Conservation (phyloP, 2,329 filamentous ascomycete genomes). For the Fusarium haematococcum region DNA sequence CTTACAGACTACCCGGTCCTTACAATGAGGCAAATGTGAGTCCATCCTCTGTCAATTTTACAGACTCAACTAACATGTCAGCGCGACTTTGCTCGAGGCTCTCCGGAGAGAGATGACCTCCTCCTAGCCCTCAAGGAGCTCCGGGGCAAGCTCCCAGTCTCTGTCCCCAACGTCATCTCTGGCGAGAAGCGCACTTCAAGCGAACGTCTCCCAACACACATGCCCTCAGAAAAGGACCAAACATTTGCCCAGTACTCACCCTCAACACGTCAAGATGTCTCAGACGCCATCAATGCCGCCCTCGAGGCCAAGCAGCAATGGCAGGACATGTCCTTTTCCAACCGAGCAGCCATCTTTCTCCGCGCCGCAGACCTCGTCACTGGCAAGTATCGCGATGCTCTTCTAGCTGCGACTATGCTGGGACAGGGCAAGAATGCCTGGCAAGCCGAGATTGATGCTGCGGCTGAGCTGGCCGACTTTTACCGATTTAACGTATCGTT, state of each 20-base stretch:
- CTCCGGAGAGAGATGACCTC: slow-evolving; percentile 7
- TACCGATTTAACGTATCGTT: slow-evolving; percentile 93
- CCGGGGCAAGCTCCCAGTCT: neutral
- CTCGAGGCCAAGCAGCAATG: slow-evolving; percentile 80
- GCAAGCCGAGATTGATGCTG: slow-evolving; percentile 96
- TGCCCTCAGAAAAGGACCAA: slow-evolving; percentile 6
- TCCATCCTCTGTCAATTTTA: neutral
- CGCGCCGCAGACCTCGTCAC: slow-evolving; percentile 92
- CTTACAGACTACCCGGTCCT: slow-evolving; percentile 1
- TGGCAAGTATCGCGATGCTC: slow-evolving; percentile 91
- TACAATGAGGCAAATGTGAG: slow-evolving; percentile 12
- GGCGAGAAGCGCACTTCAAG: slow-evolving; percentile 8
- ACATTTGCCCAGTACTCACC: slow-evolving; percentile 35
- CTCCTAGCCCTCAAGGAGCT: neutral
- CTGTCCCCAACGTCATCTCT: slow-evolving; percentile 7
- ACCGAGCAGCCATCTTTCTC: slow-evolving; percentile 90
- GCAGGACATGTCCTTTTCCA: slow-evolving; percentile 88
- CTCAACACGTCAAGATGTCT: slow-evolving; percentile 3
- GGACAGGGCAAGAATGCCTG: slow-evolving; percentile 98
- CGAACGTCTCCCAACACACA: slow-evolving; percentile 1
- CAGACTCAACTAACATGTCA: neutral
- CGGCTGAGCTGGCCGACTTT: slow-evolving; percentile 93
- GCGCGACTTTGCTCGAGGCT: slow-evolving; percentile 12
- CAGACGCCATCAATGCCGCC: slow-evolving; percentile 8
- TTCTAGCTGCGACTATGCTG: slow-evolving; percentile 94